phyloP scores from a whole-genome alignment of 495 filamentous ascomycete genomes.

The Daldinia grandis region DNA sequence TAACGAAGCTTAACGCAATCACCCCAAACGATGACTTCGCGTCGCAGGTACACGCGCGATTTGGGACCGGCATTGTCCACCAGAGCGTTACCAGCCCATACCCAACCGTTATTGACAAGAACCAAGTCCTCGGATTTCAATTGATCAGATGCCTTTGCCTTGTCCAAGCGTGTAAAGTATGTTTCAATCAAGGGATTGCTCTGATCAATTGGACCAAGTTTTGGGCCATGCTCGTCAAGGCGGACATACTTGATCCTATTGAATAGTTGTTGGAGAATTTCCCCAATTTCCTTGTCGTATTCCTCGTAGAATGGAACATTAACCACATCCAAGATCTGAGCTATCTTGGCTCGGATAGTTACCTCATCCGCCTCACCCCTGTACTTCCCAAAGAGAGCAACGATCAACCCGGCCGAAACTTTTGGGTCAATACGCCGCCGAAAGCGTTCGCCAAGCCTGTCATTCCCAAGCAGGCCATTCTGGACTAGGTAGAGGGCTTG shows the following conservation, averaged over 20 bases:
- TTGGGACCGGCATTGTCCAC: slow-evolving; percentile 90
- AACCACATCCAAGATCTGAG: slow-evolving; percentile 77
- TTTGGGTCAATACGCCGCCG: slow-evolving; percentile 71
- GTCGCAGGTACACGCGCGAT: slow-evolving; percentile 87
- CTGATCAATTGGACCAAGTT: slow-evolving; percentile 77
- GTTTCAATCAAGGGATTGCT: slow-evolving; percentile 88
- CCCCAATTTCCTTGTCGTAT: slow-evolving; percentile 83
- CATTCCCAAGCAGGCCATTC: slow-evolving; percentile 71
- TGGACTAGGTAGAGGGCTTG: slow-evolving; percentile 61
- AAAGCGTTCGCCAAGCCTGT: slow-evolving; percentile 80
- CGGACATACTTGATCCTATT: slow-evolving; percentile 94
- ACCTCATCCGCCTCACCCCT: slow-evolving; percentile 59
- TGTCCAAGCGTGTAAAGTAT: slow-evolving; percentile 92
- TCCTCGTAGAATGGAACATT: slow-evolving; percentile 91
- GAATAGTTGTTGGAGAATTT: slow-evolving; percentile 88
- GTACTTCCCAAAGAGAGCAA: slow-evolving; percentile 73
- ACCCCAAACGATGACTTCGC: slow-evolving; percentile 97
- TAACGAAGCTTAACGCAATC: slow-evolving; percentile 98
- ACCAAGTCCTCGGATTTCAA: slow-evolving; percentile 80
- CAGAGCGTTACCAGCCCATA: slow-evolving; percentile 95
- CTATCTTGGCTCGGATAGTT: slow-evolving; percentile 59
- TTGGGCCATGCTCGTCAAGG: slow-evolving; percentile 90
- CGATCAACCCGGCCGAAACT: slow-evolving; percentile 73
- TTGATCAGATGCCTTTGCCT: slow-evolving; percentile 78
- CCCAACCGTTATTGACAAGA: slow-evolving; percentile 97